These are phyloP conservation scores for Carex arenaria DNA, from an alignment of 202 grass and related monocot genomes.

Conservation along the genomic window DNA sequence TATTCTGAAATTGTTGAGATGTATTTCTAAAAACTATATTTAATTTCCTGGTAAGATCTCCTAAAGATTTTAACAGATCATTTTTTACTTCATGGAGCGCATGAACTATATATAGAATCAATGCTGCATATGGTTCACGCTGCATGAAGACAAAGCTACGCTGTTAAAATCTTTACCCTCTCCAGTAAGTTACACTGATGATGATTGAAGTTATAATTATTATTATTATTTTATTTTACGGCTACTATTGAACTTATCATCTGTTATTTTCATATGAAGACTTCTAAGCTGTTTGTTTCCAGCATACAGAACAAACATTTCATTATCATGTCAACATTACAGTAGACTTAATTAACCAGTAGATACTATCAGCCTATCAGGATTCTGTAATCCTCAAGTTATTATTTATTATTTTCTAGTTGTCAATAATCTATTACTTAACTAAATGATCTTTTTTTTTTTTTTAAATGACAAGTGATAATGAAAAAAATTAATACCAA, in stretches of 20 bases:
- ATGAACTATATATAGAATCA: too few relatives aligned
- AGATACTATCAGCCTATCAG: not conserved
- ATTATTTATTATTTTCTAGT: not conserved
- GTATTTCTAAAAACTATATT: not conserved
- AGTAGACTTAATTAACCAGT: not conserved
- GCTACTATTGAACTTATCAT: not conserved
- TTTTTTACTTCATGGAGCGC: too few relatives aligned
- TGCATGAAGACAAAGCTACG: too few relatives aligned
- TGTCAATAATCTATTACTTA: not conserved
- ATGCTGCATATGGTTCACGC: too few relatives aligned
- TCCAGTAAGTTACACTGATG: too few relatives aligned
- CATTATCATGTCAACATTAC: conserved; percentile 8
- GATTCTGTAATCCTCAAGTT: not conserved
- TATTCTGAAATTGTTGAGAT: not conserved
- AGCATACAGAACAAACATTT: not conserved
- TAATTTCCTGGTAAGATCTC: too few relatives aligned
- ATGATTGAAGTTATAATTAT: not conserved
- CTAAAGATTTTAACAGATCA: too few relatives aligned
- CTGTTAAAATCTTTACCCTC: too few relatives aligned
- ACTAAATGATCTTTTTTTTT: not conserved
- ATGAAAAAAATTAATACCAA: not conserved
- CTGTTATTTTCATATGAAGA: conserved; percentile 11
- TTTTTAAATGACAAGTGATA: not conserved
- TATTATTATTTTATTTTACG: not conserved
- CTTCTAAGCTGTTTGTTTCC: not conserved